Conservation (phyloP, 805 yeast species). For the Metschnikowia reukaufii region DNA sequence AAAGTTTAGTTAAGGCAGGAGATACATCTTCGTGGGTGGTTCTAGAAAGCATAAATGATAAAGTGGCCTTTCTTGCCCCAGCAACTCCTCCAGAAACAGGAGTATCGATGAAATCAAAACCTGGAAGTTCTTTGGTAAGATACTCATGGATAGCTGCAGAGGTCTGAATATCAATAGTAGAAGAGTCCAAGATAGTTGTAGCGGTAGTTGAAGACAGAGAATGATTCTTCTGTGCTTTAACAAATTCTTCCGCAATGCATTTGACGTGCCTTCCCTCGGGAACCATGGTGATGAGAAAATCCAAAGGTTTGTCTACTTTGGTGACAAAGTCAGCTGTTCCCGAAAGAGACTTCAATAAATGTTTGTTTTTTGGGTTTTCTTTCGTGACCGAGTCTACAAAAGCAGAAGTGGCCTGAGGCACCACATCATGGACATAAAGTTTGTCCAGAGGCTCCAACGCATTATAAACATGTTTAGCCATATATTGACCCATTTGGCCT, state of each 20-base stretch:
- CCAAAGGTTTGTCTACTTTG: slow-evolving; percentile 35
- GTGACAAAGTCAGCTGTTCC: slow-evolving; percentile 28
- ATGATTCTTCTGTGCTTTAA: slow-evolving; percentile 26
- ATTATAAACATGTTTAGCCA: slow-evolving; percentile 51
- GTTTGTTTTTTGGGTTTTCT: slow-evolving; percentile 24
- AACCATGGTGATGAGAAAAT: slow-evolving; percentile 50
- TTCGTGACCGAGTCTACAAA: slow-evolving; percentile 27
- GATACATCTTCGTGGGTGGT: slow-evolving; percentile 28
- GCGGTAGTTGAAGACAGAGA: slow-evolving; percentile 9
- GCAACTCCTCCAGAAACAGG: slow-evolving; percentile 59
- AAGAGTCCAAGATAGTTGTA: slow-evolving; percentile 47
- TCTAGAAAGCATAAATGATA: slow-evolving; percentile 53
- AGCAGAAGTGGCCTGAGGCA: slow-evolving; percentile 26
- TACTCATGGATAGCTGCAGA: slow-evolving; percentile 40
- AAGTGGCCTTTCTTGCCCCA: slow-evolving; percentile 52
- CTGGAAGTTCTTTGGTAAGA: slow-evolving; percentile 33
- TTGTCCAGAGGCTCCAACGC: slow-evolving; percentile 38
- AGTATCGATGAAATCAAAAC: slow-evolving; percentile 50
- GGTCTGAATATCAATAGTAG: slow-evolving; percentile 52
- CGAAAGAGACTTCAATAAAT: slow-evolving; percentile 22
- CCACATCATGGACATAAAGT: slow-evolving; percentile 46
- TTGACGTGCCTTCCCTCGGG: slow-evolving; percentile 54
- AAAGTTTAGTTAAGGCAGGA: slow-evolving; percentile 30
- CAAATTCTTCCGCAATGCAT: slow-evolving; percentile 40
- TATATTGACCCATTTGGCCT: slow-evolving; percentile 57